phyloP scores from a whole-genome alignment of 306 rosid species.

The Cicer yamashitae region DNA sequence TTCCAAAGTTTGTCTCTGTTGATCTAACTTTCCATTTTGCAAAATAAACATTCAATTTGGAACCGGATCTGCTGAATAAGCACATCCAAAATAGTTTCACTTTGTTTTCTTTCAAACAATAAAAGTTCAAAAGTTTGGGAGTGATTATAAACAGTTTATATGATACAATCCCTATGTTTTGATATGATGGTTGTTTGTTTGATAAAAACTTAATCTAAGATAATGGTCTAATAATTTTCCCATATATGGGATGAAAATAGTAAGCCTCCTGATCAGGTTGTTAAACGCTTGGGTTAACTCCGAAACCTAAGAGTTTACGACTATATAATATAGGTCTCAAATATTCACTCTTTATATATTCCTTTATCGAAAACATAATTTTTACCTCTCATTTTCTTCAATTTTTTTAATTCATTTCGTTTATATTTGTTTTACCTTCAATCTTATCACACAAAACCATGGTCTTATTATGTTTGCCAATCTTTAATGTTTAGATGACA shows the following conservation, averaged over 20 bases:
- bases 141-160: neutral
- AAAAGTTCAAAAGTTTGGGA: neutral
- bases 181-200: neutral
- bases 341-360: no score
- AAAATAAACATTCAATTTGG: neutral
- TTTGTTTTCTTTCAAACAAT: neutral
- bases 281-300: no score
- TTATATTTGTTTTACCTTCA: neutral
- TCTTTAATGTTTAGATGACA: conserved; percentile 14
- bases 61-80: neutral
- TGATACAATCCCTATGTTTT: conserved; percentile 1
- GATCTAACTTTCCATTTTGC: neutral
- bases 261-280: no score
- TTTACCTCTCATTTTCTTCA: neutral
- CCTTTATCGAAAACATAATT: no score
- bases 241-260: neutral
- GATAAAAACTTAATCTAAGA: neutral
- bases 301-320: no score
- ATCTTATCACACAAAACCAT: neutral
- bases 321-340: no score
- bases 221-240: neutral
- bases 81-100: conserved; percentile 1
- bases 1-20: neutral
- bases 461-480: neutral
- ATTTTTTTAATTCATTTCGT: neutral